phyloP scores from a whole-genome alignment of 2,329 filamentous ascomycete species.

The Fusarium paranaense region DNA sequence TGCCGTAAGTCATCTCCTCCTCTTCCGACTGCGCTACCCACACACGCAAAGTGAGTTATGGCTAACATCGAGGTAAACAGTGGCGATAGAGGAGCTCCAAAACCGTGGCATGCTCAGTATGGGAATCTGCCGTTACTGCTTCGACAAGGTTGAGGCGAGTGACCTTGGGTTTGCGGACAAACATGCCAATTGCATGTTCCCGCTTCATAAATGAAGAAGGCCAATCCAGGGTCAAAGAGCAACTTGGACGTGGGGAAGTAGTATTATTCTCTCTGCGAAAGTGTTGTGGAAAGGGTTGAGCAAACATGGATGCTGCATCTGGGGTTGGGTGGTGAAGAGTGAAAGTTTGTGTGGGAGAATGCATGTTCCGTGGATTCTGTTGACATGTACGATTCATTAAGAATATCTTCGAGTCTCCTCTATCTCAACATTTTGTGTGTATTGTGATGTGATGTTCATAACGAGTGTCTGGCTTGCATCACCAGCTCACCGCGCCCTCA shows the following conservation, averaged over 20 bases:
- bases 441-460: neutral
- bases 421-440: neutral
- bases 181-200: neutral
- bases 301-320: no score
- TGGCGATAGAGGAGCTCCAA: neutral
- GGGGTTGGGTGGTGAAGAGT: no score
- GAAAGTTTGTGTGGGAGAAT: neutral
- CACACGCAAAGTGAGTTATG: neutral
- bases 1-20: neutral
- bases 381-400: neutral
- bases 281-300: no score
- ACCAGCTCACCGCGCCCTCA: neutral
- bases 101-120: neutral
- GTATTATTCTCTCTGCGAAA: no score
- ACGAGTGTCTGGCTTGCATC: neutral
- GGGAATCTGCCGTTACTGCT: neutral
- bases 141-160: neutral
- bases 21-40: neutral
- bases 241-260: no score
- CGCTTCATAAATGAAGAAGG: no score
- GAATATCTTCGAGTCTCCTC: neutral
- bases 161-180: neutral
- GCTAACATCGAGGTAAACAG: neutral
- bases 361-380: neutral
- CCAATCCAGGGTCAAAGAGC: no score